phyloP scores from a whole-genome alignment of 331 rosid genomes.

The Stylosanthes scabra region DNA sequence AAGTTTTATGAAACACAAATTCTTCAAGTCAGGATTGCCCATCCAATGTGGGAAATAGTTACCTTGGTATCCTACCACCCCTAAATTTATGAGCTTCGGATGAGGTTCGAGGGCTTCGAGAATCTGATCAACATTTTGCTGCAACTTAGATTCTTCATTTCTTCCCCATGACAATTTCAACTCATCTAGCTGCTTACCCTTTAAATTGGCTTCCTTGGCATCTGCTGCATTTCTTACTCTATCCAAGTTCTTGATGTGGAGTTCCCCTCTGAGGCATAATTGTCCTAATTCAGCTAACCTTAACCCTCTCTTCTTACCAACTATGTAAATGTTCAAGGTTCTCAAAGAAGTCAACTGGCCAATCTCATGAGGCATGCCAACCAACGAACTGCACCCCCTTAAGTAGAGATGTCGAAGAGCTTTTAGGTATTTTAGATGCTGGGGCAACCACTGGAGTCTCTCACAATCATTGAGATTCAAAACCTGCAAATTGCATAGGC shows the following conservation, averaged over 20 bases:
- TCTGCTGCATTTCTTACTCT: background rate
- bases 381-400: background rate
- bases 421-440: background rate
- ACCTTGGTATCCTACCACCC: constrained; percentile 5
- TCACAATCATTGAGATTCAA: constrained; percentile 4
- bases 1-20: background rate
- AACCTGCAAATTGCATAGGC: constrained; percentile 27
- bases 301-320: background rate
- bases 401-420: constrained; percentile 28
- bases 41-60: background rate
- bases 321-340: constrained; percentile 21
- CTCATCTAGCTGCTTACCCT: constrained; percentile 9
- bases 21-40: background rate
- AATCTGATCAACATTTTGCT: constrained; percentile 3
- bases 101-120: constrained; percentile 31
- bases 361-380: constrained; percentile 14
- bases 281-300: background rate
- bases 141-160: constrained; percentile 9
- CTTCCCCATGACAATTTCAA: constrained; percentile 28
- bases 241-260: constrained; percentile 18
- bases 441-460: background rate
- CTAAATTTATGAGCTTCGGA: background rate
- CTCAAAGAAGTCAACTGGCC: constrained; percentile 19
- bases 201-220: constrained; percentile 30
- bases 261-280: constrained; percentile 8